Conservation (phyloP, 352 stramenopile species). For the Pythium periplocum region DNA sequence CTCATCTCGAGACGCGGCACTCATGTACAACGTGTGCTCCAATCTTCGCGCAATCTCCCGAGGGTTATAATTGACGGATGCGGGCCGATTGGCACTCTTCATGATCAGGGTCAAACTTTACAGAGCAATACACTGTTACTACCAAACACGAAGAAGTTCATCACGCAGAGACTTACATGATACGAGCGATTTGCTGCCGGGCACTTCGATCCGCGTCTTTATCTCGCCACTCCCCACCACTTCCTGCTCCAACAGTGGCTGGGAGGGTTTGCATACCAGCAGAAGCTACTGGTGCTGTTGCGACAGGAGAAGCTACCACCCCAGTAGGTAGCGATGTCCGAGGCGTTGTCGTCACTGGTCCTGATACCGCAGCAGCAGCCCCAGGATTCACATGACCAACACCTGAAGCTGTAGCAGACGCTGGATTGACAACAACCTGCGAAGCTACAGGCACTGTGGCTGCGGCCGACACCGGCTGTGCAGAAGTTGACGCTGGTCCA, state of each 20-base stretch:
- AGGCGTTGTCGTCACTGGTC: neutral
- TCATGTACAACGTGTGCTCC: slow-evolving; percentile 87
- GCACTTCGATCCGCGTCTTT: slow-evolving; percentile 79
- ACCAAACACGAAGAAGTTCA: neutral
- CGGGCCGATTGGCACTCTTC: slow-evolving; percentile 85
- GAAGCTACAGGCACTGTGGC: too few relatives aligned
- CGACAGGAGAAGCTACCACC: neutral
- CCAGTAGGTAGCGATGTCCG: neutral
- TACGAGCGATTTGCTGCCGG: slow-evolving; percentile 81
- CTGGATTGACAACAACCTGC: too few relatives aligned
- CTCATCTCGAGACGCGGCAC: slow-evolving; percentile 71
- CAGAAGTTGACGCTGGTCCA: too few relatives aligned
- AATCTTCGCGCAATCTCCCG: slow-evolving; percentile 78
- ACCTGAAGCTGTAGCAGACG: neutral
- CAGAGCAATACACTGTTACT: neutral
- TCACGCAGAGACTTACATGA: slow-evolving; percentile 65
- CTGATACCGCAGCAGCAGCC: slow-evolving; percentile 6
- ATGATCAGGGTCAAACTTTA: slow-evolving; percentile 83
- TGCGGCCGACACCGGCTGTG: too few relatives aligned
- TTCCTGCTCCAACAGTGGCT: slow-evolving; percentile 3
- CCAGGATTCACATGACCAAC: slow-evolving; percentile 4
- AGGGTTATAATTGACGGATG: slow-evolving; percentile 85
- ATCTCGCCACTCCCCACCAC: slow-evolving; percentile 68
- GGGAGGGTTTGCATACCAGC: neutral
- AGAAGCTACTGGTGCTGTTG: slow-evolving; percentile 1